phyloP scores from a whole-genome alignment of 2,329 filamentous ascomycete genomes.

The Phaeosphaeriaceae sp. region DNA sequence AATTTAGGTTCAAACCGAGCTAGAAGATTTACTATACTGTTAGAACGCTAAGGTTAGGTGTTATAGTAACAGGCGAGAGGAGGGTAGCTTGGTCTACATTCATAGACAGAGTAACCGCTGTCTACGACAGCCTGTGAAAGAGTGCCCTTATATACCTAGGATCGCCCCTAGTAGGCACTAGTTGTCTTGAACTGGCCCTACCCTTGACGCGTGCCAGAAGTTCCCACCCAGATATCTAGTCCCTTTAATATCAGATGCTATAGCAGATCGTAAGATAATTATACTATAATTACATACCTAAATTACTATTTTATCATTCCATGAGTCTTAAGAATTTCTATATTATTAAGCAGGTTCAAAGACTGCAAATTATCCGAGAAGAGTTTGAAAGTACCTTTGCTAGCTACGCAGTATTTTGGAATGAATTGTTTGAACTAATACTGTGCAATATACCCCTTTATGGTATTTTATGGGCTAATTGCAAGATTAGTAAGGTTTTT shows the following conservation, averaged over 20 bases:
- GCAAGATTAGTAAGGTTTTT: conserved; percentile 27
- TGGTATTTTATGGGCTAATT: conserved; percentile 27
- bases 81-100: too few relatives aligned
- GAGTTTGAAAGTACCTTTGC: conserved; percentile 46
- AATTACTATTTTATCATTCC: conserved; percentile 52
- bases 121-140: too few relatives aligned
- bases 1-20: conserved; percentile 37
- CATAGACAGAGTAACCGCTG: too few relatives aligned
- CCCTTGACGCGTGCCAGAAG: too few relatives aligned
- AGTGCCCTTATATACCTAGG: too few relatives aligned
- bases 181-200: too few relatives aligned
- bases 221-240: conserved; percentile 18
- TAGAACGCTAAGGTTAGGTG: too few relatives aligned
- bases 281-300: conserved; percentile 50
- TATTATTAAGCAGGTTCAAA: conserved; percentile 50
- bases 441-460: conserved; percentile 29
- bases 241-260: conserved; percentile 49
- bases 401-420: conserved; percentile 19
- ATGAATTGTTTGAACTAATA: conserved; percentile 21
- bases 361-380: conserved; percentile 52
- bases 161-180: too few relatives aligned
- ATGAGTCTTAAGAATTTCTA: conserved; percentile 41
- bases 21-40: conserved; percentile 25
- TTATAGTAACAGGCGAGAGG: too few relatives aligned
- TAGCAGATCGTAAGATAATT: conserved; percentile 48